These are phyloP conservation scores for Teunomyces stri DNA, from an alignment of 805 yeast species.

Conservation along the genomic window DNA sequence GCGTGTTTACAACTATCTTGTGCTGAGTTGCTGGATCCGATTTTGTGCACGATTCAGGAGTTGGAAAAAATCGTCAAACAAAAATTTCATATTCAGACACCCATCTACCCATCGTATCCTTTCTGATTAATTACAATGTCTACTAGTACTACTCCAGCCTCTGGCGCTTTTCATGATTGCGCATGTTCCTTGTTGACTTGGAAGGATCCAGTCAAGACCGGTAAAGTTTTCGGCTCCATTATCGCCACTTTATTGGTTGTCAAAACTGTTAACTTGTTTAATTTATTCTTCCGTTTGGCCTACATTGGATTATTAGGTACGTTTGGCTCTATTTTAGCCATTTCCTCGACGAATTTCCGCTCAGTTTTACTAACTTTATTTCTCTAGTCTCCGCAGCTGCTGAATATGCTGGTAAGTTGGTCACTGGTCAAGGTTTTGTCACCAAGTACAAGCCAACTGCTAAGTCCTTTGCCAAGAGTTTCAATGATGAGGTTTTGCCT, in stretches of 20 bases:
- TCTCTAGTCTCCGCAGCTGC: slow-evolving; percentile 59
- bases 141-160: slow-evolving; percentile 4
- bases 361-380: slow-evolving; percentile 19
- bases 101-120: slow-evolving; percentile 1
- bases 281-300: slow-evolving; percentile 57
- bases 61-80: slow-evolving; percentile 4
- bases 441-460: slow-evolving; percentile 69
- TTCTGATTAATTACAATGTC: not conserved
- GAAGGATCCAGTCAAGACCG: slow-evolving; percentile 75
- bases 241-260: slow-evolving; percentile 52
- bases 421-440: slow-evolving; percentile 79
- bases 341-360: not conserved
- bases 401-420: slow-evolving; percentile 70
- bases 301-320: slow-evolving; percentile 52
- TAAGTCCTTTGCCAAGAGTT: slow-evolving; percentile 31
- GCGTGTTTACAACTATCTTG: slow-evolving; percentile 1
- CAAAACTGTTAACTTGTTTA: slow-evolving; percentile 62
- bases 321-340: slow-evolving; percentile 11
- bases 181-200: slow-evolving; percentile 55
- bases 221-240: slow-evolving; percentile 67
- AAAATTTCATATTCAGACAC: not conserved
- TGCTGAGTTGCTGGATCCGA: slow-evolving; percentile 1
- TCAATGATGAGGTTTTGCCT: slow-evolving; percentile 41
- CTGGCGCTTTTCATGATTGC: slow-evolving; percentile 1
- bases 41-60: slow-evolving; percentile 3